Evolutionary conservation across 345 rosid species (phyloP), one percentile per base, ranked within the genome.

Genomic region (Aegle marmelos): DNA sequence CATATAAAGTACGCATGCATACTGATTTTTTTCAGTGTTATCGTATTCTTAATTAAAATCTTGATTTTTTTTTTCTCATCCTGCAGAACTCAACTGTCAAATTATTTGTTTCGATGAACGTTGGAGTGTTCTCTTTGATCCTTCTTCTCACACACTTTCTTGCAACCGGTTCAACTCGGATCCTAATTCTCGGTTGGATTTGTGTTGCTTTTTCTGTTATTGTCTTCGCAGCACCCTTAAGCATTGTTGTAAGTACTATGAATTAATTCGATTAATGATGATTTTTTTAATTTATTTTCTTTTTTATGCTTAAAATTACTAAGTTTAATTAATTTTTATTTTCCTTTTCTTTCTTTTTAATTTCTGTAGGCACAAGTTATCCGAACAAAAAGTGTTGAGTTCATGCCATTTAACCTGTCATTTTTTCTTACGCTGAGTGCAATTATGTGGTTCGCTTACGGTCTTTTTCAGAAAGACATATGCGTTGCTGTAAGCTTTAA

Each of bases 391-490:
- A 96, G 99, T 56, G 99, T 96, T 10, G 97, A 92, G 75, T 96
- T 88, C 86, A 96, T 96, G 99, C 99, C 99, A 2, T 89, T 96
- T 75, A 81, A 82, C 75, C 78, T 96, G 25, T 94, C 99, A 17
- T 85, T 94, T 81, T 92, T 85, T 86, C 95, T 96, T 36, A 94
- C 98, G 27, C 31, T 94, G 74, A 89, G 91, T 68, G 99, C 99
- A 17, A 68, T 89, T 30, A 82, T 87, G 84, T 94, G 99, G 99
- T 92, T 94, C 78, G 83, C 84, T 33, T 96, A 93, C 58, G 99
- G 99, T 6, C 74, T 92, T 30, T 82, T 91, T 67, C 66, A 64
- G 4, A 78, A 84, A 34, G 97, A 96, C 84, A 70, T 85, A 7
- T 90, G 98, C 70, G 83, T 96, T 28, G 92, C 93, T 39, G 99